These are phyloP conservation scores for Aurantiochytrium sp. DNA, from an alignment of 108 stramenopile species.

Conservation along the genomic window DNA sequence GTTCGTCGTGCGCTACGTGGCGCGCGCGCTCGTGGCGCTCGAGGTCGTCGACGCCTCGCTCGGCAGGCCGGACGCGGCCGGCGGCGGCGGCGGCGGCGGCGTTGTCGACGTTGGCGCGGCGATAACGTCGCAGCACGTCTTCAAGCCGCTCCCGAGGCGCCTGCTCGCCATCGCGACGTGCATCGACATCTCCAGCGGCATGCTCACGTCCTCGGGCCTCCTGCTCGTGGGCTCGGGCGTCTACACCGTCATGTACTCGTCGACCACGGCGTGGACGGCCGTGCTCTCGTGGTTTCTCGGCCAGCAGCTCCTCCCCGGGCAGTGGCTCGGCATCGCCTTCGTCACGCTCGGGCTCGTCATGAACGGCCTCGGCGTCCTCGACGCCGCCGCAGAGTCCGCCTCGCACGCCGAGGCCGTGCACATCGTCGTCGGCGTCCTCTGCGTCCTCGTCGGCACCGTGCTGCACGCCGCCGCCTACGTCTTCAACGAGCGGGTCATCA, in stretches of 20 bases:
- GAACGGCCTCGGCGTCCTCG: neutral
- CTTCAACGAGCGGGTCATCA: conserved; percentile 13
- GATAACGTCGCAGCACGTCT: too few species aligned
- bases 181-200: neutral
- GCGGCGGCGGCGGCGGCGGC: too few species aligned
- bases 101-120: too few species aligned
- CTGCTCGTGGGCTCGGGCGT: conserved; percentile 14
- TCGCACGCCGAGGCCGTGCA: neutral
- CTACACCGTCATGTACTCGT: conserved; percentile 17
- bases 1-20: neutral
- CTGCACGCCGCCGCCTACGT: neutral
- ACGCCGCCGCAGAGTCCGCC: neutral
- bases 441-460: neutral
- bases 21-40: neutral
- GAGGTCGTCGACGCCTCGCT: neutral
- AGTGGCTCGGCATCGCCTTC: neutral
- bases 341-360: neutral
- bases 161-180: neutral
- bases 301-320: neutral
- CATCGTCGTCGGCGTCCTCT: neutral
- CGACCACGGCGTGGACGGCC: neutral
- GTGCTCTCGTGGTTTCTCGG: conserved; percentile 8
- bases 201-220: neutral
- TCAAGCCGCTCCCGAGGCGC: neutral
- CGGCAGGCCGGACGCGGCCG: neutral